These are phyloP conservation scores for Serendipita sp. DNA, from an alignment of 768 basidiomycete species.

Conservation along the genomic window DNA sequence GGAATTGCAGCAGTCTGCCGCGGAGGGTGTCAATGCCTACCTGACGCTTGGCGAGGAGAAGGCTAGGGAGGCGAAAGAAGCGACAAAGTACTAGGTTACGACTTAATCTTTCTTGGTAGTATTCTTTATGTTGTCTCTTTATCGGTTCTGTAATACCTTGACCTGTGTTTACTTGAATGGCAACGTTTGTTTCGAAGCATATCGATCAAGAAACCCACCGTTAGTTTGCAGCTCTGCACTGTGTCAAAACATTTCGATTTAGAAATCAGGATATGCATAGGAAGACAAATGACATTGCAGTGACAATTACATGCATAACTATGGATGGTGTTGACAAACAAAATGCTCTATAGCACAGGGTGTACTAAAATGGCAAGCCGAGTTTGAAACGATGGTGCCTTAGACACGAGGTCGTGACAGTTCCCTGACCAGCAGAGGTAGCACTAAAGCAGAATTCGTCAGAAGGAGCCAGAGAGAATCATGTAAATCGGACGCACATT, in stretches of 20 bases:
- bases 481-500: not conserved
- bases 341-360: not conserved
- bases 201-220: no score
- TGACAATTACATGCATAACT: not conserved
- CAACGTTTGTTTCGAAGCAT: no score
- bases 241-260: no score
- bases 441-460: not conserved
- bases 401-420: not conserved
- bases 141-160: not conserved
- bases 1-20: not conserved
- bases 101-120: not conserved
- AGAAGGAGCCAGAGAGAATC: not conserved
- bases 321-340: not conserved
- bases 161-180: not conserved
- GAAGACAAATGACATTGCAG: no score
- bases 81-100: not conserved
- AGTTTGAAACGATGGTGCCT: not conserved
- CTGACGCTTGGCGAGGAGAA: not conserved
- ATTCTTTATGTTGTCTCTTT: not conserved
- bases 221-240: no score
- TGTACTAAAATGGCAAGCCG: not conserved
- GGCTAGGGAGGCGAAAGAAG: not conserved
- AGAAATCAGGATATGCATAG: not conserved
- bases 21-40: not conserved
- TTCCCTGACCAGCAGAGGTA: not conserved